Percentiles rank a stretch among this genome's conserved stretches.
Conservation (phyloP, 164 flowering plant species). For the Annona cherimola region DNA sequence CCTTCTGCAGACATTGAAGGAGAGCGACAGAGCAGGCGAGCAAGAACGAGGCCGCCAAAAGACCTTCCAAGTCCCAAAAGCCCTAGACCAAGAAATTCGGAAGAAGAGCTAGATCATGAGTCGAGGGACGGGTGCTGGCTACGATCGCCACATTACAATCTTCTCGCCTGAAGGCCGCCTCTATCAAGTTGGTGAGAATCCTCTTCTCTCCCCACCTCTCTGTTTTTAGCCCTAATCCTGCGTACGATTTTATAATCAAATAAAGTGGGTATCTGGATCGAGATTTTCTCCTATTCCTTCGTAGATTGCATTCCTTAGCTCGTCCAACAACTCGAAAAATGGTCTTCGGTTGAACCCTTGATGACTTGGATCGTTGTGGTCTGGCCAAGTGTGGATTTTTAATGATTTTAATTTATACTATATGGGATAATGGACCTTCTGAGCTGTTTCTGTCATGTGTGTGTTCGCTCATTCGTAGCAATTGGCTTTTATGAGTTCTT, state of each 20-base stretch:
- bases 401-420: too few relatives aligned
- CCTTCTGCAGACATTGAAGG: neutral
- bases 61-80: neutral
- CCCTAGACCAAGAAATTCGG: slow-evolving; percentile 1
- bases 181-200: slow-evolving; percentile 73
- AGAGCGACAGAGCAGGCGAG: too few relatives aligned
- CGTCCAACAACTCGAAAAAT: neutral
- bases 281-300: neutral
- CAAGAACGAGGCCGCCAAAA: neutral
- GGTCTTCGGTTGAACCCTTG: neutral
- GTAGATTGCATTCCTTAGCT: neutral
- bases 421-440: too few relatives aligned
- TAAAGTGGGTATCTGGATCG: neutral
- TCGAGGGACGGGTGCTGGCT: slow-evolving; percentile 94
- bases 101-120: slow-evolving; percentile 39
- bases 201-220: neutral
- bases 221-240: neutral
- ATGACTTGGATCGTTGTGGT: neutral
- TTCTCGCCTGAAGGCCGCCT: slow-evolving; percentile 98
- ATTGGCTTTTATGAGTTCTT: too few relatives aligned
- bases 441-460: too few relatives aligned
- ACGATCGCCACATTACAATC: slow-evolving; percentile 97
- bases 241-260: neutral
- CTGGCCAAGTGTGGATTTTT: neutral
- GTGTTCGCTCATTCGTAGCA: too few relatives aligned